Evolutionary conservation across 2,329 filamentous ascomycete species (phyloP).

Genomic region (Fusarium floridanum): DNA sequence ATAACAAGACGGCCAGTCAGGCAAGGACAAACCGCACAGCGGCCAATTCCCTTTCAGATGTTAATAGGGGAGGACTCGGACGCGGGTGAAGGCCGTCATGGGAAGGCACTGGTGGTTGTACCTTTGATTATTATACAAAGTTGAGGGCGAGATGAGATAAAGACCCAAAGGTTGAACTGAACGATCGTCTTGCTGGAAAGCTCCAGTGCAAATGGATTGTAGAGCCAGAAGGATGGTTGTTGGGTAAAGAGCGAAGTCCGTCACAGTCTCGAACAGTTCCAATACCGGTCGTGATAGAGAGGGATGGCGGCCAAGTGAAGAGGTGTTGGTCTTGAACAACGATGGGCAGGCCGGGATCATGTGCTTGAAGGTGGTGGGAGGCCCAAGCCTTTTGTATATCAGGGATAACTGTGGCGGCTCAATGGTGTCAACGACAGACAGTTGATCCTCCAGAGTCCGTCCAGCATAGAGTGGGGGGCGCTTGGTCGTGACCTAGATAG

Average conservation of each 20-base stretch:
- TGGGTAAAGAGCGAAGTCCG: conserved; percentile 33
- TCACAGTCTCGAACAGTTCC: conserved; percentile 12
- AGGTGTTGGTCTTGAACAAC: conserved; percentile 17
- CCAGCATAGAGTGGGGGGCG: conserved; percentile 33
- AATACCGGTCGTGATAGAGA: conserved; percentile 24
- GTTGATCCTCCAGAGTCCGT: conserved; percentile 36
- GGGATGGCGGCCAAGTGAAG: conserved; percentile 17
- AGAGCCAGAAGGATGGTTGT: conserved; percentile 13
- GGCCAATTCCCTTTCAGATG: conserved; percentile 27
- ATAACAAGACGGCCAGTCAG: conserved; percentile 49
- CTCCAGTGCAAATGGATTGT: conserved; percentile 4
- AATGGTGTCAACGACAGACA: conserved; percentile 33
- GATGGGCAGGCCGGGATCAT: conserved; percentile 26
- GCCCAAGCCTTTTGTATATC: conserved; percentile 50
- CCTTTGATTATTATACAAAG: conserved; percentile 30
- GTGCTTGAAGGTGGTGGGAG: conserved; percentile 38
- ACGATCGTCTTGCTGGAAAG: conserved; percentile 12
- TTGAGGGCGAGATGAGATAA: conserved; percentile 13
- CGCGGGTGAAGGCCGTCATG: background rate
- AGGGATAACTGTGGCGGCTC: conserved; percentile 45
- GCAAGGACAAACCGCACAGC: conserved; percentile 38
- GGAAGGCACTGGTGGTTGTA: background rate
- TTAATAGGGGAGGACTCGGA: conserved; percentile 16
- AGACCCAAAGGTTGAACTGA: background rate
- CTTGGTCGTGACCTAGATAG: conserved; percentile 52